These are phyloP conservation scores for Hordeum marinum DNA, from an alignment of 176 grass and related monocot genomes.

Conservation along the genomic window DNA sequence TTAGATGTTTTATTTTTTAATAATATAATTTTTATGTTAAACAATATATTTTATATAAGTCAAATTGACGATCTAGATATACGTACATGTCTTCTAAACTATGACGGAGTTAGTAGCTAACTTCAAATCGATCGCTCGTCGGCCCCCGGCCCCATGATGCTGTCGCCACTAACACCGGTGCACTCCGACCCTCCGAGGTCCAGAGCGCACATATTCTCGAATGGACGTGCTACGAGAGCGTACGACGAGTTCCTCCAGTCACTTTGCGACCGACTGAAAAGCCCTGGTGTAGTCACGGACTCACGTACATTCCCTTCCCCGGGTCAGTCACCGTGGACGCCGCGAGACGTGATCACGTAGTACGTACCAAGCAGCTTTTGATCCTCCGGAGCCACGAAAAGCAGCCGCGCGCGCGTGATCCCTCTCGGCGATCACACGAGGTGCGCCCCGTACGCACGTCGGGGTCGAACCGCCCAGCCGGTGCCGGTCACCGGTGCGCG, in stretches of 20 bases:
- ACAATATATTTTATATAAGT: too few relatives aligned
- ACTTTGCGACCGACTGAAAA: not conserved
- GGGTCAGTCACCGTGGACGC: not conserved
- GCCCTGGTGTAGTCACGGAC: not conserved
- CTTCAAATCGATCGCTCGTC: constrained; percentile 2
- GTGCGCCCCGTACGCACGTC: not conserved
- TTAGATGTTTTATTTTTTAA: too few relatives aligned
- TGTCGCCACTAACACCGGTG: constrained; percentile 9
- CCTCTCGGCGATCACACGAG: constrained; percentile 18
- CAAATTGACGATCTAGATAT: too few relatives aligned
- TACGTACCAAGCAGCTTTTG: too few relatives aligned
- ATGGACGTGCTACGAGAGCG: not conserved
- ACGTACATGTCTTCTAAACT: too few relatives aligned
- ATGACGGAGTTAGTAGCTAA: too few relatives aligned
- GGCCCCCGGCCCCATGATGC: not conserved
- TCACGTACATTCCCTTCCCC: not conserved
- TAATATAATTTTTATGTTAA: too few relatives aligned
- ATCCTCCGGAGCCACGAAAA: not conserved
- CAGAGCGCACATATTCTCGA: not conserved
- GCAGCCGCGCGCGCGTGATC: not conserved
- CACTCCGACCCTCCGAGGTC: not conserved
- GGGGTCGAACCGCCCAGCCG: not conserved
- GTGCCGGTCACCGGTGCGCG: not conserved
- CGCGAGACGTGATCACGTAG: not conserved
- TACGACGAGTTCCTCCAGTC: not conserved